A percentile compares a stretch with the other conserved stretches of the same genome.
Evolutionary conservation across 2,329 filamentous ascomycete species (phyloP).

Genomic region (Didymella keratinophila): DNA sequence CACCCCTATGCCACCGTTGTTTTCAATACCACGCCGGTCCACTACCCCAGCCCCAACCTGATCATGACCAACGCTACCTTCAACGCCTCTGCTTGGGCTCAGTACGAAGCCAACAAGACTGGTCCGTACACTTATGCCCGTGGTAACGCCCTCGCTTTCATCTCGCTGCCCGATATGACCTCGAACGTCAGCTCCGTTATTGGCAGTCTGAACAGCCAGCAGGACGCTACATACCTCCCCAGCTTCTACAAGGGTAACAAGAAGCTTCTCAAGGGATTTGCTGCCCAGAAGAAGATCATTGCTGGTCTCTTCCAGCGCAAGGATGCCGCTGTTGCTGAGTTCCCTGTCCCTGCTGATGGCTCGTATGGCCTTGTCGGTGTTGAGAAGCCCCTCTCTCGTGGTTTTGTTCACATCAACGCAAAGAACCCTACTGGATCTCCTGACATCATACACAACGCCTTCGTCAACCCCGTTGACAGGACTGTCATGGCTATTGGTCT

Average conservation of each 20-base stretch:
- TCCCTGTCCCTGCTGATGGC: slow-evolving; percentile 49
- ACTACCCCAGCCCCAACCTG: slow-evolving; percentile 36
- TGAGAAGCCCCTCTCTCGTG: slow-evolving; percentile 44
- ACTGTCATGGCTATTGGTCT: slow-evolving; percentile 43
- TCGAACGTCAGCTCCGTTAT: slow-evolving; percentile 20
- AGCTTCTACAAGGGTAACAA: slow-evolving; percentile 33
- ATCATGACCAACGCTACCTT: slow-evolving; percentile 43
- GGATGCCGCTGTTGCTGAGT: slow-evolving; percentile 36
- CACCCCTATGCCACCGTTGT: slow-evolving; percentile 34
- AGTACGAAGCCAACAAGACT: slow-evolving; percentile 43
- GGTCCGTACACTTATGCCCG: slow-evolving; percentile 42
- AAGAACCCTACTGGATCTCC: slow-evolving; percentile 42
- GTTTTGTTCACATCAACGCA: slow-evolving; percentile 47
- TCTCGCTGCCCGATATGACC: slow-evolving; percentile 37
- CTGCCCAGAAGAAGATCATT: slow-evolving; percentile 35
- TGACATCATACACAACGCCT: slow-evolving; percentile 35
- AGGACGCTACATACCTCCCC: slow-evolving; percentile 33
- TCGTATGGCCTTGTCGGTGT: slow-evolving; percentile 38
- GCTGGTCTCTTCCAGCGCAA: slow-evolving; percentile 32
- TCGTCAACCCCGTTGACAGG: slow-evolving; percentile 39
- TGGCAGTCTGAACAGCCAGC: slow-evolving; percentile 33
- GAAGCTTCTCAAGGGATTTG: slow-evolving; percentile 33
- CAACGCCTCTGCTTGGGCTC: slow-evolving; percentile 41
- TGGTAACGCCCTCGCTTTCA: slow-evolving; percentile 37
- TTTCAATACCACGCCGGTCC: slow-evolving; percentile 33